Evolutionary conservation across 176 grass and related monocot genomes (phyloP).

Genomic region (Hsuehochloa calcarea): DNA sequence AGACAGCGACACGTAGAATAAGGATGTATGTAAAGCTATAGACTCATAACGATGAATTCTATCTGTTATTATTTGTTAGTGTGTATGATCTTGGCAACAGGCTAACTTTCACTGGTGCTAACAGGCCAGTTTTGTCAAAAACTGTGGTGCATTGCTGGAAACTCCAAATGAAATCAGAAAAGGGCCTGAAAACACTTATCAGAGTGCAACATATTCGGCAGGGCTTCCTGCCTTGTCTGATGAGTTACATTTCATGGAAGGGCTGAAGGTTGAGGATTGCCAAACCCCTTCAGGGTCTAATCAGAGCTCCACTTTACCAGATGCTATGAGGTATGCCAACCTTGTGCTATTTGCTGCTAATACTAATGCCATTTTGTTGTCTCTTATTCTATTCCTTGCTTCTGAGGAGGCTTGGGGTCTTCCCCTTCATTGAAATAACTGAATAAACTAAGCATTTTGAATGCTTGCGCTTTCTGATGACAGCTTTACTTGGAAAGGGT

Average conservation of each 20-base stretch:
- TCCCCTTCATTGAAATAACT: neutral
- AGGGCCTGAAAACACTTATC: neutral
- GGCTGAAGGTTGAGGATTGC: slow-evolving; percentile 14
- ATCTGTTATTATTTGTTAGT: neutral
- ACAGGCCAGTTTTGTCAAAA: slow-evolving; percentile 35
- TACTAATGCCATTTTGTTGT: neutral
- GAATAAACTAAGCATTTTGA: neutral
- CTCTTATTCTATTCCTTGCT: neutral
- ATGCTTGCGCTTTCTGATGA: neutral
- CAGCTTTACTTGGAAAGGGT: slow-evolving; percentile 40
- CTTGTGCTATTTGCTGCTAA: slow-evolving; percentile 4
- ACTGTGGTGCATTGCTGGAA: slow-evolving; percentile 15
- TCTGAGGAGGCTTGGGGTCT: neutral
- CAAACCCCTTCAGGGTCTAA: slow-evolving; percentile 32
- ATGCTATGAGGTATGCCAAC: slow-evolving; percentile 37
- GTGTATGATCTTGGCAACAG: neutral
- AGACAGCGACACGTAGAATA: too few species aligned
- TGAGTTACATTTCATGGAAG: slow-evolving; percentile 18
- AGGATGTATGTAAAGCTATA: too few species aligned
- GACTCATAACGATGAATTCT: neutral
- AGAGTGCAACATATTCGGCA: neutral
- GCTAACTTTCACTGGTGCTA: slow-evolving; percentile 24
- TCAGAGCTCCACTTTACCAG: slow-evolving; percentile 34
- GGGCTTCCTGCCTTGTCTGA: slow-evolving; percentile 4
- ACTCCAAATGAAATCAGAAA: slow-evolving; percentile 41